Evolutionary conservation across 2,329 filamentous ascomycete species (phyloP).

Genomic region (Davidsoniella eucalypti): DNA sequence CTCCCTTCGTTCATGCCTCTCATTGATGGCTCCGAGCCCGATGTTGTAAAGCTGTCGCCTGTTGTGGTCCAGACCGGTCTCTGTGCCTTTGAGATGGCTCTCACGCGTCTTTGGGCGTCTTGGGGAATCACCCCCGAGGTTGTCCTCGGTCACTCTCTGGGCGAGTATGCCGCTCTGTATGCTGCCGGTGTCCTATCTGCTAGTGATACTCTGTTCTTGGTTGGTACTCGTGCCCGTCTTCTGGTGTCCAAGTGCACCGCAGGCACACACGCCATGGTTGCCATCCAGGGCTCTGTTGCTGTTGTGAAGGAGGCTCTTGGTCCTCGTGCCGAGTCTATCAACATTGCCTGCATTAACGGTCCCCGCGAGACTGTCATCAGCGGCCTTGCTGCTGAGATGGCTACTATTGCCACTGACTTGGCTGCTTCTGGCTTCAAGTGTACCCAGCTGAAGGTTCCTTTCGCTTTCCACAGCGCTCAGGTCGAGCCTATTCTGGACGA

Average conservation of each 20-base stretch:
- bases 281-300: slow-evolving; percentile 31
- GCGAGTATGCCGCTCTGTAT: slow-evolving; percentile 58
- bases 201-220: slow-evolving; percentile 54
- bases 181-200: slow-evolving; percentile 54
- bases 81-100: slow-evolving; percentile 39
- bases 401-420: slow-evolving; percentile 26
- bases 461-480: slow-evolving; percentile 37
- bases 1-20: slow-evolving; percentile 39
- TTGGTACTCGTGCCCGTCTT: slow-evolving; percentile 49
- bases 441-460: slow-evolving; percentile 32
- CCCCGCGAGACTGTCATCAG: slow-evolving; percentile 58
- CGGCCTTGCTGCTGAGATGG: slow-evolving; percentile 26
- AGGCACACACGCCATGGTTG: slow-evolving; percentile 46
- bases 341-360: slow-evolving; percentile 59
- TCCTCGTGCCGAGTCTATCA: slow-evolving; percentile 24
- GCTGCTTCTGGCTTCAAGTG: slow-evolving; percentile 24
- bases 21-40: slow-evolving; percentile 26
- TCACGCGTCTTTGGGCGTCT: slow-evolving; percentile 37
- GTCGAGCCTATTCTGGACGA: slow-evolving; percentile 39
- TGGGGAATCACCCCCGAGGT: slow-evolving; percentile 38
- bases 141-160: slow-evolving; percentile 47
- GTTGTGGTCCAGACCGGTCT: slow-evolving; percentile 37
- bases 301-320: slow-evolving; percentile 36
- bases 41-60: slow-evolving; percentile 30
- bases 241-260: slow-evolving; percentile 47